These are phyloP conservation scores for Pseudogymnoascus sp. DNA, from an alignment of 2,329 filamentous ascomycete species.

Conservation along the genomic window DNA sequence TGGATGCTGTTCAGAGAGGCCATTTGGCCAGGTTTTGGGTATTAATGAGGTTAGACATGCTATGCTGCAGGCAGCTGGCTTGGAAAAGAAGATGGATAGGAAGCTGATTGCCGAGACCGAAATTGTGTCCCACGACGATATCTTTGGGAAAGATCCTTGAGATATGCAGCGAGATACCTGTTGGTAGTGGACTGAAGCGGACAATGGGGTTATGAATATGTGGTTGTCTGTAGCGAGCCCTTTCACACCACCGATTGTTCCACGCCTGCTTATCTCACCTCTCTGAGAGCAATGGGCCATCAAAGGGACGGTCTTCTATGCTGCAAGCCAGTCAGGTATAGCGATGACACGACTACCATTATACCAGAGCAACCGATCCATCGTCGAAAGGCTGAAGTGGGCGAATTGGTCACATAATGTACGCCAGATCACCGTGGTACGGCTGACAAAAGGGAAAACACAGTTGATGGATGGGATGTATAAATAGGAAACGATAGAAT, in stretches of 20 bases:
- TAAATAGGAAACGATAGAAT: background rate
- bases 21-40: constrained; percentile 44
- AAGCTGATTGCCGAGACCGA: constrained; percentile 28
- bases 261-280: background rate
- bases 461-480: background rate
- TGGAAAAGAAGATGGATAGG: constrained; percentile 38
- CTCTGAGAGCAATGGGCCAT: background rate
- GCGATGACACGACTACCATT: background rate
- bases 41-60: constrained; percentile 57
- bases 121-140: constrained; percentile 25
- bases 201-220: background rate
- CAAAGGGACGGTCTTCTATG: background rate
- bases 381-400: background rate
- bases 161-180: background rate
- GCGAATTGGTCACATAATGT: background rate
- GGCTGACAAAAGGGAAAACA: background rate
- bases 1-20: constrained; percentile 46
- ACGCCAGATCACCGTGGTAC: background rate
- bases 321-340: background rate
- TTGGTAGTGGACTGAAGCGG: background rate
- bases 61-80: constrained; percentile 52
- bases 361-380: background rate
- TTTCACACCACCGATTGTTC: background rate
- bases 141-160: constrained; percentile 11
- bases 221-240: background rate